Conservation (phyloP, 352 stramenopile genomes). For the Globisporangium abappressorium region DNA sequence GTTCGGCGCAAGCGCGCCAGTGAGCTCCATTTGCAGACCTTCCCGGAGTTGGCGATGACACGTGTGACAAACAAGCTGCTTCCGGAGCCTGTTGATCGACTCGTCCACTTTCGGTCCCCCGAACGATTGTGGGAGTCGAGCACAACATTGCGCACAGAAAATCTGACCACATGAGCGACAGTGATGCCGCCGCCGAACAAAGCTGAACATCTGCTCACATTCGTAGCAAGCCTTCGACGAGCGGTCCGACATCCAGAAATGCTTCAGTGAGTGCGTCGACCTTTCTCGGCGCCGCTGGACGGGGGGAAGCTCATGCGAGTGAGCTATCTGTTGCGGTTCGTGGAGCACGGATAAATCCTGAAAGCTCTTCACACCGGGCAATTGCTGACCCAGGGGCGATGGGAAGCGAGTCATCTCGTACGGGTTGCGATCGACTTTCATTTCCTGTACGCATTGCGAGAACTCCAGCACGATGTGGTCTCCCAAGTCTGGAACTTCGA, state of each 20-base stretch:
- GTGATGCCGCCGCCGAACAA: slow-evolving; percentile 75
- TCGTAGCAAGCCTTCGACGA: slow-evolving; percentile 82
- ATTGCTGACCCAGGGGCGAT: slow-evolving; percentile 57
- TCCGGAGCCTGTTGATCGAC: slow-evolving; percentile 67
- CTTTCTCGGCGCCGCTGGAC: slow-evolving; percentile 35
- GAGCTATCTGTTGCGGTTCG: not conserved
- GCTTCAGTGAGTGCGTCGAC: slow-evolving; percentile 65
- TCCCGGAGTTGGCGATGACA: slow-evolving; percentile 81
- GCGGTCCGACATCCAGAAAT: slow-evolving; percentile 90
- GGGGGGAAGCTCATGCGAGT: not conserved
- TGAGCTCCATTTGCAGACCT: slow-evolving; percentile 74
- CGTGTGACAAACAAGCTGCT: slow-evolving; percentile 84
- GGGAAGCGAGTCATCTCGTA: slow-evolving; percentile 74
- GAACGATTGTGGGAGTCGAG: slow-evolving; percentile 75
- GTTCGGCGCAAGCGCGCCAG: slow-evolving; percentile 30
- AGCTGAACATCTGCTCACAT: slow-evolving; percentile 82
- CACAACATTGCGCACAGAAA: slow-evolving; percentile 82
- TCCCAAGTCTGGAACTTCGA: slow-evolving; percentile 32
- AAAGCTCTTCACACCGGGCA: slow-evolving; percentile 65
- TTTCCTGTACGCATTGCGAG: slow-evolving; percentile 57
- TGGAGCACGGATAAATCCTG: slow-evolving; percentile 14
- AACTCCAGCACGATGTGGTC: slow-evolving; percentile 50
- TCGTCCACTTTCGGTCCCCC: slow-evolving; percentile 73
- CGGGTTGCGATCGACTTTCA: slow-evolving; percentile 65
- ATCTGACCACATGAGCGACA: slow-evolving; percentile 86